Evolutionary conservation across 2,329 filamentous ascomycete species (phyloP).

Genomic region (Colletotrichum paranaense): DNA sequence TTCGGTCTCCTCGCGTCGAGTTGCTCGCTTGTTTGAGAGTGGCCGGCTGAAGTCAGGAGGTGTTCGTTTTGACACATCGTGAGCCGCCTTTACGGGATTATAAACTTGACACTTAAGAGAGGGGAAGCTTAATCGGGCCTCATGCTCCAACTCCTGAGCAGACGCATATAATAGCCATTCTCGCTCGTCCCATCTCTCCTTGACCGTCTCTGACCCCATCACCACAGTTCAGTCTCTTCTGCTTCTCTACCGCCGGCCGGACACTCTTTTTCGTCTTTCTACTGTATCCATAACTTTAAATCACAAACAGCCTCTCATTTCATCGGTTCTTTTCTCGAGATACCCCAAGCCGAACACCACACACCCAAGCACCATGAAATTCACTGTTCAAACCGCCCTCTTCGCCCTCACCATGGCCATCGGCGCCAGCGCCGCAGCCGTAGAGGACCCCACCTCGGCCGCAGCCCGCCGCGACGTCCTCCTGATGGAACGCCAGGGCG

Average conservation of each 20-base stretch:
- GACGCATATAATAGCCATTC: conserved; percentile 9
- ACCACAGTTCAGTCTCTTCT: conserved; percentile 24
- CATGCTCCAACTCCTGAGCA: neutral
- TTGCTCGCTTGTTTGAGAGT: neutral
- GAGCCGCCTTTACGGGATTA: neutral
- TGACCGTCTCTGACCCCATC: neutral
- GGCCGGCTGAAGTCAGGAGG: neutral
- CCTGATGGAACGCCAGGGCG: conserved; percentile 45
- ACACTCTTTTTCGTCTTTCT: conserved; percentile 12
- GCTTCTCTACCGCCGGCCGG: conserved; percentile 33
- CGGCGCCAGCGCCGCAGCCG: conserved; percentile 35
- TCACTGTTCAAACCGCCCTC: conserved; percentile 40
- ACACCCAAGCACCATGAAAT: conserved; percentile 43
- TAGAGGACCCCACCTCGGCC: conserved; percentile 35
- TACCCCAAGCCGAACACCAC: neutral
- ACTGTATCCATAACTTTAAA: neutral
- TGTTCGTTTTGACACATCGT: conserved; percentile 13
- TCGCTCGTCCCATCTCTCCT: neutral
- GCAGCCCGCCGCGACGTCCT: conserved; percentile 38
- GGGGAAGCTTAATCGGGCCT: neutral
- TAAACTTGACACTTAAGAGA: neutral
- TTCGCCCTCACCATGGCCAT: conserved; percentile 42
- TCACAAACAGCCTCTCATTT: neutral
- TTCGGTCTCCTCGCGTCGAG: conserved; percentile 8
- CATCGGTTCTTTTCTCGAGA: neutral